A percentile compares a stretch with the other conserved stretches of the same genome.
Evolutionary conservation across 2,329 filamentous ascomycete genomes (phyloP).

Genomic region (Fusarium avenaceum): DNA sequence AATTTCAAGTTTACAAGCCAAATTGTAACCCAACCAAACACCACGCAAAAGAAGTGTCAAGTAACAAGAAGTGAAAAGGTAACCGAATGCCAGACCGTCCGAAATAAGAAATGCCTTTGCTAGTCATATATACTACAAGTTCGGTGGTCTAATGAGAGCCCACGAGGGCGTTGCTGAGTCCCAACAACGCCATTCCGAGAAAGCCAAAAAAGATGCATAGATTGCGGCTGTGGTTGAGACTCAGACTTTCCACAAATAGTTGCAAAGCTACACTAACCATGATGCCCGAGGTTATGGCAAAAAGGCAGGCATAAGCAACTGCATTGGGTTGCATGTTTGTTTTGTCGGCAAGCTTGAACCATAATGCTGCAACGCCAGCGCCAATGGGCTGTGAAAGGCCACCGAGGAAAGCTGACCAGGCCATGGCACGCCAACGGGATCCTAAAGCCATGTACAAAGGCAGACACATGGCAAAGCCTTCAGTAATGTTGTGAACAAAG

Average conservation of each 20-base stretch:
- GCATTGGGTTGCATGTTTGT: constrained; percentile 65
- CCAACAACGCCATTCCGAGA: constrained; percentile 88
- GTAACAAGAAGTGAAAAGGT: not conserved
- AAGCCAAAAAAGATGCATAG: constrained; percentile 86
- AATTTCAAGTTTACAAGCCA: constrained; percentile 1
- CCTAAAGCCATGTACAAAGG: constrained; percentile 92
- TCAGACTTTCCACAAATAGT: constrained; percentile 87
- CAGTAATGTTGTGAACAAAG: constrained; percentile 98
- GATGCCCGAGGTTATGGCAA: constrained; percentile 90
- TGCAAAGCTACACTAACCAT: constrained; percentile 95
- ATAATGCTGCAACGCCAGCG: constrained; percentile 84
- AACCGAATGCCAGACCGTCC: not conserved
- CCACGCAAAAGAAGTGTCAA: constrained; percentile 25
- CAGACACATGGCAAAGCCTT: constrained; percentile 94
- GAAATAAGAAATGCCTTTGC: not conserved
- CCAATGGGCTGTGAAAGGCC: constrained; percentile 90
- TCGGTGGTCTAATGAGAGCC: constrained; percentile 60
- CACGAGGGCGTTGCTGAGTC: constrained; percentile 87
- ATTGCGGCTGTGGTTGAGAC: constrained; percentile 82
- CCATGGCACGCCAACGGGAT: constrained; percentile 83
- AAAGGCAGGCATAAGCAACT: constrained; percentile 83
- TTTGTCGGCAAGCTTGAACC: constrained; percentile 79
- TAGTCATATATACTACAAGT: not conserved
- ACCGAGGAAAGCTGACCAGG: constrained; percentile 86
- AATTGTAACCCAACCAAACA: constrained; percentile 24